These are phyloP conservation scores for Boletus tomentosulus DNA, from an alignment of 768 basidiomycete species.

Conservation along the genomic window DNA sequence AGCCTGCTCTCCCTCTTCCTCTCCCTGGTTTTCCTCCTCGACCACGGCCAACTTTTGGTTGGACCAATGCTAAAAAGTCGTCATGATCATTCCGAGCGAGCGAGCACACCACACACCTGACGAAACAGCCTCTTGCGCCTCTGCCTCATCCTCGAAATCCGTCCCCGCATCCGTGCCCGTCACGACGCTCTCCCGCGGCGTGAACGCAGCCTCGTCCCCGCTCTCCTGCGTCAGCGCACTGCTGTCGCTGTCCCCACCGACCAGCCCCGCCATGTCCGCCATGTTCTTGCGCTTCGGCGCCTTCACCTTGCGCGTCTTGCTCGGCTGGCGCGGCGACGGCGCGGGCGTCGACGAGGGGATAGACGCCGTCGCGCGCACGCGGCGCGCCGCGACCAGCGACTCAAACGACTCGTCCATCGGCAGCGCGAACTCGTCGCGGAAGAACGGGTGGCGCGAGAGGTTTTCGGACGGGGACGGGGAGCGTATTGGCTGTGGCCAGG, in stretches of 20 bases:
- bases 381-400: conserved; percentile 54
- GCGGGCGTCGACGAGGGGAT: conserved; percentile 50
- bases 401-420: conserved; percentile 62
- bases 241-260: conserved; percentile 80
- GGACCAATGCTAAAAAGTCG: conserved; percentile 14
- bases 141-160: conserved; percentile 70
- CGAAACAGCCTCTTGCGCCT: conserved; percentile 52
- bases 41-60: conserved; percentile 20
- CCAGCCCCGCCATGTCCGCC: conserved; percentile 65
- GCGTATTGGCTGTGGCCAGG: conserved; percentile 46
- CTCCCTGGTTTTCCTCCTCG: conserved; percentile 24
- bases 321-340: conserved; percentile 44
- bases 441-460: conserved; percentile 65
- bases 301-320: conserved; percentile 37
- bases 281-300: conserved; percentile 45
- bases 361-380: conserved; percentile 61
- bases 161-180: conserved; percentile 72
- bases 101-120: conserved; percentile 42
- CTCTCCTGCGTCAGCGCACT: conserved; percentile 82
- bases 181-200: conserved; percentile 60
- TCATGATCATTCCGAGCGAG: conserved; percentile 9
- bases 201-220: conserved; percentile 63
- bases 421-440: conserved; percentile 61
- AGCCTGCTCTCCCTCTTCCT: conserved; percentile 25
- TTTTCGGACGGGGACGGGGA: conserved; percentile 71